Base-by-base conservation (phyloP, 805 yeast genomes). In the Candida coquimbonensis region DNA sequence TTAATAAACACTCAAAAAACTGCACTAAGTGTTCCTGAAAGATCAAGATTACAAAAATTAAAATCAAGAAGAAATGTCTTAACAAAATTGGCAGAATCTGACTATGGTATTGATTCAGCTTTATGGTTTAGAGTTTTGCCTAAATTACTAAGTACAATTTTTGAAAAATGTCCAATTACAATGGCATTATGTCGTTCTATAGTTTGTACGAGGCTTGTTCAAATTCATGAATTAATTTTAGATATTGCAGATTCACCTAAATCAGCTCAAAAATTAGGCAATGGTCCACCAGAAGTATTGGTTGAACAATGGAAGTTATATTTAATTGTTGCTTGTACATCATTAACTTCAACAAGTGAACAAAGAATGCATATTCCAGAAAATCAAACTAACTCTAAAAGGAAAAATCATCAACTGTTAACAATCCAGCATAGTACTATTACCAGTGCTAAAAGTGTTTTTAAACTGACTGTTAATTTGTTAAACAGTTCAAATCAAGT, bases 71-170 rank as follows among this genome's bases (percentile, higher is more conserved):
- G 77, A 49, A 86, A 84, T 25, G 73, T 87, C 2, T 64, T 95
- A n/a, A 69, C 85, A 0, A 75, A 80, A 42, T 67, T 93, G 7
- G 96, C 96, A 0, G 96, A 87, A 53, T 85, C 96, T 2, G 95
- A 85, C 48, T 86, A 90, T 57, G 97, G 98, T 2, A 90, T 93
- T 9, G 99, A 93, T 65, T 81, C 95, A 1, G 96, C 98, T 0
- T 68, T 93, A n/a, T 93, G 99, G 99, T 83, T 91, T 56, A 76
- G 95, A 49, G 75, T 83, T 1, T 89, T 86, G 55, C 97, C 97
- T 2, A 76, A 75, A 34, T 67, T 93, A 3, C 65, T 93, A 37
- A 80, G 75, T 32, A 70, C 79, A 1, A 79, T 93, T 48, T 88
- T 87, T 49, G 86, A 80, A 49, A 74, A 73, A 40, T 89, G 95